These are phyloP conservation scores for Skeletonema marinoi DNA, from an alignment of 108 stramenopile genomes.

Conservation along the genomic window DNA sequence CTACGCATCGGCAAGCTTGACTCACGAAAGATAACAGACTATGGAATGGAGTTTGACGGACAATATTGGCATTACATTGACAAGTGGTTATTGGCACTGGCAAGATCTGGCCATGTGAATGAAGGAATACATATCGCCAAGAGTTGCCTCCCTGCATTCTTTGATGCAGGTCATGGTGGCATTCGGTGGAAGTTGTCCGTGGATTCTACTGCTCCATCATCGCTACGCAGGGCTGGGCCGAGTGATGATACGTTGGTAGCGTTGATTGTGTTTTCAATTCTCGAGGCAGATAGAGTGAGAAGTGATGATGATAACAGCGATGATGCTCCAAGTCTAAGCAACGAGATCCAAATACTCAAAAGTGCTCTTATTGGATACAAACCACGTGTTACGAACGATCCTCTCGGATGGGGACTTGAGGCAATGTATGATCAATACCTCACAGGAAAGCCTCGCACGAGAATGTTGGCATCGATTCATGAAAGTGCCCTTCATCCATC, in stretches of 20 bases:
- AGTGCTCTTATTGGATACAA: conserved; percentile 5
- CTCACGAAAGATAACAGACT: conserved; percentile 11
- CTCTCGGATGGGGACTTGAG: conserved; percentile 31
- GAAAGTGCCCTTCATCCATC: conserved; percentile 8
- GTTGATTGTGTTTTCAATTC: conserved; percentile 11
- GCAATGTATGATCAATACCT: conserved; percentile 20
- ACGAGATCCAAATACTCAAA: conserved; percentile 15
- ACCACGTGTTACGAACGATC: conserved; percentile 26
- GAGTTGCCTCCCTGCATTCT: conserved; percentile 14
- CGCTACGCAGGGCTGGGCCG: conserved; percentile 1
- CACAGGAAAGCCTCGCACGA: conserved; percentile 6
- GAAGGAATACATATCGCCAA: conserved; percentile 24
- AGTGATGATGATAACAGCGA: neutral
- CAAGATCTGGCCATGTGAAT: conserved; percentile 9
- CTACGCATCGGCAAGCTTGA: conserved; percentile 28
- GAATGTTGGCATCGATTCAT: neutral
- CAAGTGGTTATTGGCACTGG: conserved; percentile 26
- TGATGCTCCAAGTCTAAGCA: neutral
- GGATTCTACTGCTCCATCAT: conserved; percentile 6
- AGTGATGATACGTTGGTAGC: conserved; percentile 23
- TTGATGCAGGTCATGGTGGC: conserved; percentile 5
- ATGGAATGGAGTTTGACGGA: conserved; percentile 27
- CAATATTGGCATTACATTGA: conserved; percentile 28
- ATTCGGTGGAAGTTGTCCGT: conserved; percentile 30
- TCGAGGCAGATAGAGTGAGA: neutral